Percentiles rank a stretch among this genome's conserved stretches.
These are phyloP conservation scores for Thermomucor indicae-seudaticae DNA, from an alignment of 371 early-diverging fungal genomes.

Conservation along the genomic window DNA sequence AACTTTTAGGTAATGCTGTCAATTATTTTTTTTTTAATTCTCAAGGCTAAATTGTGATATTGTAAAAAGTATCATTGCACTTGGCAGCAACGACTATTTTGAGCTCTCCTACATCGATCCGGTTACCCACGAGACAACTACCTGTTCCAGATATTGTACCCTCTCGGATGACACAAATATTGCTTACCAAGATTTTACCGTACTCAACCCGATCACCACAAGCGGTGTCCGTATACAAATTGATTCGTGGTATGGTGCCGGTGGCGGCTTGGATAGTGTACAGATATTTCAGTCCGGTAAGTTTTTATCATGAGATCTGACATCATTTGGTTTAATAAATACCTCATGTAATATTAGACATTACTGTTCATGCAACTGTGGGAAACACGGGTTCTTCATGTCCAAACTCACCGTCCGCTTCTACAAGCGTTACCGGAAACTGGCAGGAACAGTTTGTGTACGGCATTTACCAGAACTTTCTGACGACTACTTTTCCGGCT, in stretches of 20 bases:
- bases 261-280: constrained; percentile 70
- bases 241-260: constrained; percentile 65
- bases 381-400: constrained; percentile 23
- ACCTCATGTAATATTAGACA: too few species aligned
- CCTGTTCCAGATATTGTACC: constrained; percentile 61
- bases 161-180: constrained; percentile 41
- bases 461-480: constrained; percentile 38
- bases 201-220: constrained; percentile 26
- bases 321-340: too few species aligned
- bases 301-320: too few species aligned
- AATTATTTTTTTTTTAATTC: not conserved
- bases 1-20: constrained; percentile 40
- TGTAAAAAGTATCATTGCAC: constrained; percentile 30
- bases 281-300: constrained; percentile 62
- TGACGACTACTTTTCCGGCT: constrained; percentile 29
- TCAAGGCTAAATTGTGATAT: not conserved
- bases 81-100: constrained; percentile 44
- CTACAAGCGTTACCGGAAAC: constrained; percentile 23
- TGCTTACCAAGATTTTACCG: constrained; percentile 62
- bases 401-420: constrained; percentile 9
- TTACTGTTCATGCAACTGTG: constrained; percentile 39
- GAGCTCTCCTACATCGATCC: constrained; percentile 64
- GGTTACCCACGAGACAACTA: constrained; percentile 27
- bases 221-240: constrained; percentile 62
- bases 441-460: constrained; percentile 31